Conservation (phyloP, 108 stramenopile species). For the Pseudonitzschia multistriata region DNA sequence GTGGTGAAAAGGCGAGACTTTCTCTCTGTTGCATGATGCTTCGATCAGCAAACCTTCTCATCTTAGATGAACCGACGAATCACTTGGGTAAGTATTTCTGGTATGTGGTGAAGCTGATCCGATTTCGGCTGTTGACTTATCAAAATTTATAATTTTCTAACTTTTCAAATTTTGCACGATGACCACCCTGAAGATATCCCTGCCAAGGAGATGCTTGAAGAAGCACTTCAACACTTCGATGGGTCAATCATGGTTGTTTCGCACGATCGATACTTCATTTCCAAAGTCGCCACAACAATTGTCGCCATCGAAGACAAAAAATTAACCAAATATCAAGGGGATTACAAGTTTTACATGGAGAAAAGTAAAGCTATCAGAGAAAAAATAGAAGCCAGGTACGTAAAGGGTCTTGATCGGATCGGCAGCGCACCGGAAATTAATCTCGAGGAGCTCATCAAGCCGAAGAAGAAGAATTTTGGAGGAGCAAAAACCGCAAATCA, state of each 20-base stretch:
- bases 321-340: conserved; percentile 84
- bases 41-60: conserved; percentile 83
- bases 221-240: conserved; percentile 92
- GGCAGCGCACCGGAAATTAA: conserved; percentile 72
- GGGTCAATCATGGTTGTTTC: conserved; percentile 92
- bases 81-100: conserved; percentile 36
- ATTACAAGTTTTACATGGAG: conserved; percentile 96
- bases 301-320: conserved; percentile 91
- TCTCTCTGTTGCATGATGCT: conserved; percentile 96
- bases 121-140: background rate
- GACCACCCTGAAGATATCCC: conserved; percentile 81
- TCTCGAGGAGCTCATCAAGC: conserved; percentile 47
- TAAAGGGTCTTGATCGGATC: conserved; percentile 72
- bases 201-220: conserved; percentile 98
- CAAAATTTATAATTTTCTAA: conserved; percentile 2
- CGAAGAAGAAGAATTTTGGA: conserved; percentile 93
- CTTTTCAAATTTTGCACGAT: background rate
- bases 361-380: conserved; percentile 73
- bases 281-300: conserved; percentile 91
- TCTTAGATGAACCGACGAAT: conserved; percentile 92
- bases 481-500: conserved; percentile 81
- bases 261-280: conserved; percentile 97
- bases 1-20: conserved; percentile 94
- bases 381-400: conserved; percentile 86
- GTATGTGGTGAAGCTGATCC: background rate